Evolutionary conservation across 768 basidiomycete genomes (phyloP), one percentile per base, ranked within the genome.

Genomic region (Hortiboletus campestris): DNA sequence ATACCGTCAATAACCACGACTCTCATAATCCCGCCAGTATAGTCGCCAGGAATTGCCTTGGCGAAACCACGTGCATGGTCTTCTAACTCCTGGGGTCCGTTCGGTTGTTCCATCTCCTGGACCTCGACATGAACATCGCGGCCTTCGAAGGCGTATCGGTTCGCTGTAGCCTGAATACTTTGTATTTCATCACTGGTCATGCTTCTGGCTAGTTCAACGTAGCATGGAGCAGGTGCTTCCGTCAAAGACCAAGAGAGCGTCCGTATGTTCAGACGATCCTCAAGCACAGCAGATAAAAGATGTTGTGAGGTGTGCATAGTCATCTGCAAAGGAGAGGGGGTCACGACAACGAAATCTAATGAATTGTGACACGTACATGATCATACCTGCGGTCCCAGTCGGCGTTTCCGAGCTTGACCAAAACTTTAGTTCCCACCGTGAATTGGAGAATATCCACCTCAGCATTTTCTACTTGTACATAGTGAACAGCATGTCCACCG

Each of bases 171-270:
- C 25, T 25, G 25, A 6, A 25, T 25, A 25, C 25, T 25, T 3
- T 25, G 25, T 25, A 25, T 25, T 25, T 25, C 25, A 25, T 25
- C 25, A 25, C 25, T 25, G 25, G 25, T 25, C 25, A 25, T 25
- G 25, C 25, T 25, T 25, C 25, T 25, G 6, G 25, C 6, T 25
- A 25, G 25, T 25, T 25, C 25, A 25, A 25, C 25, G 25, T 25
- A 25, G 25, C 25, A 25, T 25, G 25, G 25, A 7, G 78, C 70
- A 8, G 91, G 88, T 60, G 76, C 82, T 17, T 76, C 72, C 0
- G 86, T 85, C 53, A 92, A 75, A n/a, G 88, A 88, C 91, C 91
- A 93, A 2, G 87, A 86, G 20, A 91, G 78, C 3, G 91, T 93
- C 8, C 84, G 83, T 28, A 91, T 75, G 32, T 80, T 70, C 38